Evolutionary conservation across 1,139 yeast genomes (phyloP).

Genomic region (Blastobotrys indianensis): DNA sequence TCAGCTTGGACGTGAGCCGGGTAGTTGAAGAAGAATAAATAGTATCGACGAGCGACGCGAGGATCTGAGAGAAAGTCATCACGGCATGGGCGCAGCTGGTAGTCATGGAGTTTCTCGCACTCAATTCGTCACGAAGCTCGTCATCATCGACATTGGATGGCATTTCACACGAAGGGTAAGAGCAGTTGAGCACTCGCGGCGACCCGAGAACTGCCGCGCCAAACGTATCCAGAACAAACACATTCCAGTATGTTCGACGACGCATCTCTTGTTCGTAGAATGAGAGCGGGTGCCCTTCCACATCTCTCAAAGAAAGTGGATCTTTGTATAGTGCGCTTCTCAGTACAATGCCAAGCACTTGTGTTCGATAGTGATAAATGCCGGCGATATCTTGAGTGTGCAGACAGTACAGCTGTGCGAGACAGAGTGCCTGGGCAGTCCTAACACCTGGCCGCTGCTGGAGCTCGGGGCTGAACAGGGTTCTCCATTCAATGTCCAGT

Average conservation of each 20-base stretch:
- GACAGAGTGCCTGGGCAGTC: slow-evolving; percentile 61
- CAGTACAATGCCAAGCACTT: slow-evolving; percentile 77
- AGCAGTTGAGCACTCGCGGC: slow-evolving; percentile 71
- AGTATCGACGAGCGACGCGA: slow-evolving; percentile 68
- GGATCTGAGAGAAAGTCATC: slow-evolving; percentile 62
- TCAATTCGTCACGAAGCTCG: slow-evolving; percentile 19
- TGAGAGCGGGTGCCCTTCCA: slow-evolving; percentile 42
- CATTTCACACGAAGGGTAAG: slow-evolving; percentile 78
- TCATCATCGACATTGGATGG: slow-evolving; percentile 63
- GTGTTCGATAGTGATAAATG: slow-evolving; percentile 69
- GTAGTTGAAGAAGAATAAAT: slow-evolving; percentile 39
- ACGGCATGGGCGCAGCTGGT: slow-evolving; percentile 26
- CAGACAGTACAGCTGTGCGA: slow-evolving; percentile 66
- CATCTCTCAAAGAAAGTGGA: slow-evolving; percentile 75
- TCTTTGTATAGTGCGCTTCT: slow-evolving; percentile 81
- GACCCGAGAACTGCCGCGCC: slow-evolving; percentile 74
- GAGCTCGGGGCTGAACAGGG: slow-evolving; percentile 46
- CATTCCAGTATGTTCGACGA: slow-evolving; percentile 78
- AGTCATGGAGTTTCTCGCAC: slow-evolving; percentile 6
- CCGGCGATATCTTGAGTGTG: slow-evolving; percentile 70
- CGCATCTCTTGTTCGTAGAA: slow-evolving; percentile 67
- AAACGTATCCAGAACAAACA: slow-evolving; percentile 71
- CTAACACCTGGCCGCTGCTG: slow-evolving; percentile 58
- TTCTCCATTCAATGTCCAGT: slow-evolving; percentile 24
- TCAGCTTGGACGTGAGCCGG: slow-evolving; percentile 39